Evolutionary conservation across 257 asterid genomes (phyloP).

Genomic region (Solanum arcanum): DNA sequence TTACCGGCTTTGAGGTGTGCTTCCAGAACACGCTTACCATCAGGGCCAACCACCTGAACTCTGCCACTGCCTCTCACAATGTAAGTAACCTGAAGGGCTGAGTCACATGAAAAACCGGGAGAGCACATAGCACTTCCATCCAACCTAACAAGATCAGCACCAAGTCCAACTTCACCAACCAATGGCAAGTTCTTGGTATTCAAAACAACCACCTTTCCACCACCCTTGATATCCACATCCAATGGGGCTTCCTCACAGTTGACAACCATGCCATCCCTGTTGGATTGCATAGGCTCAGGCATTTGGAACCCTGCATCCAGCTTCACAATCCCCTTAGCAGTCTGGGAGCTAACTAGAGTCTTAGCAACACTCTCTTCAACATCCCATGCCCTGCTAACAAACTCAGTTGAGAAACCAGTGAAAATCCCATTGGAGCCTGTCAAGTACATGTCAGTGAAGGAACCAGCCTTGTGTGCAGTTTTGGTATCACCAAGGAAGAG

Average conservation of each 20-base stretch:
- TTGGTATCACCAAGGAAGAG: conserved; percentile 71
- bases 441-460: conserved; percentile 52
- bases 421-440: conserved; percentile 64
- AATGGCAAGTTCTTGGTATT: conserved; percentile 82
- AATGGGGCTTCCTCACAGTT: conserved; percentile 68
- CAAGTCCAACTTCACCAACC: conserved; percentile 74
- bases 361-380: conserved; percentile 13
- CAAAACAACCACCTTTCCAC: conserved; percentile 71
- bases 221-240: conserved; percentile 57
- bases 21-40: conserved; percentile 65
- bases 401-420: conserved; percentile 22
- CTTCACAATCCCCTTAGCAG: conserved; percentile 43
- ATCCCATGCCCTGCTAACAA: not conserved
- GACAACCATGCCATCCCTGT: conserved; percentile 48
- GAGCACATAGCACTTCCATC: conserved; percentile 79
- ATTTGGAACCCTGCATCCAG: conserved; percentile 32
- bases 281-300: conserved; percentile 49
- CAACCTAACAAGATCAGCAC: conserved; percentile 82
- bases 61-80: conserved; percentile 82
- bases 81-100: conserved; percentile 82
- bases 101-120: conserved; percentile 88
- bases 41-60: conserved; percentile 65
- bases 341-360: conserved; percentile 43
- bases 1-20: conserved; percentile 51
- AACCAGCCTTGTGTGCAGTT: conserved; percentile 57